A percentile compares a stretch with the other conserved stretches of the same genome.
These are phyloP conservation scores for Penicillium hordei DNA, from an alignment of 2,329 filamentous ascomycete genomes.

Conservation along the genomic window DNA sequence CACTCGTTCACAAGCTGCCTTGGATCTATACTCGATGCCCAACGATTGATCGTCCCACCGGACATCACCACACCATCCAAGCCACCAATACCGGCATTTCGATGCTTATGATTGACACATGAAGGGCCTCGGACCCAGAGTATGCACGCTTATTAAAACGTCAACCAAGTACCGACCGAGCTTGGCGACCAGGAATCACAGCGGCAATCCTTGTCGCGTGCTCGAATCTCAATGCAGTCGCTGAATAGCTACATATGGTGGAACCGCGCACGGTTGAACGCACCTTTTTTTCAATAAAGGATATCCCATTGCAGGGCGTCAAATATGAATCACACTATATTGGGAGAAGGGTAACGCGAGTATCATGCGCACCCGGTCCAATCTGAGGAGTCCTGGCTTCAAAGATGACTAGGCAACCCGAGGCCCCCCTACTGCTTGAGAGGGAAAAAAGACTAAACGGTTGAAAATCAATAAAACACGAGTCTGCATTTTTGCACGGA, in stretches of 20 bases:
- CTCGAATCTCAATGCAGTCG: slow-evolving; percentile 8
- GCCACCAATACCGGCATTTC: background rate
- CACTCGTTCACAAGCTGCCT: slow-evolving; percentile 37
- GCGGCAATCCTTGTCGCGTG: slow-evolving; percentile 8
- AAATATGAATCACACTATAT: background rate
- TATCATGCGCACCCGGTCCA: background rate
- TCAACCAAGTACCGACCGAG: background rate
- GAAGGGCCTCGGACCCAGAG: slow-evolving; percentile 25
- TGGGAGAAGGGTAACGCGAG: background rate
- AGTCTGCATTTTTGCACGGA: background rate
- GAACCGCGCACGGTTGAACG: background rate
- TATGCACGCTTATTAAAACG: background rate
- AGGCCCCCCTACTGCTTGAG: background rate
- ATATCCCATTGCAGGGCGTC: background rate
- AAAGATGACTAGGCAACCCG: slow-evolving; percentile 2
- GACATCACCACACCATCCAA: background rate
- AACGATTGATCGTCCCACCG: slow-evolving; percentile 31
- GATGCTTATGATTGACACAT: slow-evolving; percentile 27
- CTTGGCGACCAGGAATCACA: background rate
- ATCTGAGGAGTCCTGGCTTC: background rate
- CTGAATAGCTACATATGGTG: slow-evolving; percentile 5
- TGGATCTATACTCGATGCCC: slow-evolving; percentile 32
- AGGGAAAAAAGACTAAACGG: background rate
- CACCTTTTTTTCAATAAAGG: background rate
- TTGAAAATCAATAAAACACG: background rate